Conservation (phyloP, 768 basidiomycete genomes). For the Cystobasidium ongulense region DNA sequence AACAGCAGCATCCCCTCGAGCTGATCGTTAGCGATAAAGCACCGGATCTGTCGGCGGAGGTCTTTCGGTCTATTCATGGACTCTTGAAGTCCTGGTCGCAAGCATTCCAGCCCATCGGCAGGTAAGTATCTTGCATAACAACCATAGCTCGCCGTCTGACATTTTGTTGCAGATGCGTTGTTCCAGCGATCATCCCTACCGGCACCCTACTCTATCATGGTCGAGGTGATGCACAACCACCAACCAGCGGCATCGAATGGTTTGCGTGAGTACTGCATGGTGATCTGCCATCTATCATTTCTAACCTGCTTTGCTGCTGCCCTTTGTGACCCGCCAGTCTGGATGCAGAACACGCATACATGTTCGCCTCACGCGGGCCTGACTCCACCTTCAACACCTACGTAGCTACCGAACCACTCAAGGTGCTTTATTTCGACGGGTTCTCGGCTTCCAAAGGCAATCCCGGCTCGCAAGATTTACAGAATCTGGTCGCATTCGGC, state of each 20-base stretch:
- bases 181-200: not conserved
- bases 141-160: not conserved
- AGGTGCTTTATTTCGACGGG: not conserved
- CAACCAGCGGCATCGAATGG: not conserved
- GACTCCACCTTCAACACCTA: not conserved
- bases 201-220: not conserved
- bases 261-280: slow-evolving; percentile 1
- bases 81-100: not conserved
- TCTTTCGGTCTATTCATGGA: not conserved
- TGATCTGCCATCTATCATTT: no score
- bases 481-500: not conserved
- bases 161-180: not conserved
- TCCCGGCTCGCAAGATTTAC: not conserved
- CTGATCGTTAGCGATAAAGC: not conserved
- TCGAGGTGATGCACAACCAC: not conserved
- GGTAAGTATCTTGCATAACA: not conserved
- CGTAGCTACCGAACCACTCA: not conserved
- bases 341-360: not conserved
- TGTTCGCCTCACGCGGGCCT: not conserved
- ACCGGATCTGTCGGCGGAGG: not conserved
- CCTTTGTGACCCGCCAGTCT: not conserved
- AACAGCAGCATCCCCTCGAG: not conserved
- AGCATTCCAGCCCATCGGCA: not conserved
- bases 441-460: slow-evolving; percentile 3
- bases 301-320: no score